These are phyloP conservation scores for Eucalyptus brandiana DNA, from an alignment of 345 rosid species.

Conservation along the genomic window DNA sequence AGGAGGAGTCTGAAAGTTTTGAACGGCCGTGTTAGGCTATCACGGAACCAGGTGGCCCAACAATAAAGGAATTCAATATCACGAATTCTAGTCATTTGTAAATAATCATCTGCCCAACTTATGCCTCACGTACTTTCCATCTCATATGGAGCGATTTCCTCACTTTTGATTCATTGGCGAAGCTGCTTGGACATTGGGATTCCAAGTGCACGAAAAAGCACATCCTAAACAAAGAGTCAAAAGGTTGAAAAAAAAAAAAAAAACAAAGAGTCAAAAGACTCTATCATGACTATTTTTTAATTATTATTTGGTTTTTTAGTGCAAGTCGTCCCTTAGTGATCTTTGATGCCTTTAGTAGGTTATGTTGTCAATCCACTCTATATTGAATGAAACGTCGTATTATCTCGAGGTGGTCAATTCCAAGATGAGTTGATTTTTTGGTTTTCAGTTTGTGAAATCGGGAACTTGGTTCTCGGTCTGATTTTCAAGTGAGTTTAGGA, in stretches of 20 bases:
- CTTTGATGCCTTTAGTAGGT: background rate
- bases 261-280: no score
- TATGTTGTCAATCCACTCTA: background rate
- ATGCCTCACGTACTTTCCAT: background rate
- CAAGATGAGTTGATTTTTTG: fast-evolving
- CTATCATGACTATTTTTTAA: no score
- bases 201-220: background rate
- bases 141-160: background rate
- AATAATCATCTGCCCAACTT: background rate
- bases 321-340: background rate
- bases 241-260: no score
- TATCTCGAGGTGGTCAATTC: background rate
- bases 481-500: background rate
- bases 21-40: background rate
- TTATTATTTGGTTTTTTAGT: background rate
- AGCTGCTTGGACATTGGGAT: background rate
- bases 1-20: background rate
- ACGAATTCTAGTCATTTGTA: background rate
- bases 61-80: background rate
- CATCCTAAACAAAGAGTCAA: no score
- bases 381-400: background rate
- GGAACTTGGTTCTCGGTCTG: background rate
- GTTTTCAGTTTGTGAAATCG: no score
- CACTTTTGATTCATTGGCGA: background rate
- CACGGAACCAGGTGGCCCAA: background rate